Conservation (phyloP, 2,329 filamentous ascomycete genomes). For the Phialocephala subalpina region DNA sequence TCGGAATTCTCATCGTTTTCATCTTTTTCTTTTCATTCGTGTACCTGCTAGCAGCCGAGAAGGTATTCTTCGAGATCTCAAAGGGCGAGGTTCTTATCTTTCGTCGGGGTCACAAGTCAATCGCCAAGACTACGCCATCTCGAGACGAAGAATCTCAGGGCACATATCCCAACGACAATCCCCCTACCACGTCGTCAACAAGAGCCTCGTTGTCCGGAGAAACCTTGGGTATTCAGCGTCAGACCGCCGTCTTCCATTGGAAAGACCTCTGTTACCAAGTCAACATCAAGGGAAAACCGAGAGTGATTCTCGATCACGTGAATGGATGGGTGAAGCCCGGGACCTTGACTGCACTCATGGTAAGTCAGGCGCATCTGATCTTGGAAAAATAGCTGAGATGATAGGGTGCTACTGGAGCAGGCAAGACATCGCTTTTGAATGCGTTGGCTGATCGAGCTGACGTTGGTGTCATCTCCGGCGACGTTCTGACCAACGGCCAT, state of each 20-base stretch:
- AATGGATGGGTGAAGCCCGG: slow-evolving; percentile 96
- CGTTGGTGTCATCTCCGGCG: slow-evolving; percentile 87
- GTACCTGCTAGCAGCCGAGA: slow-evolving; percentile 73
- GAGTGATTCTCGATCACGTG: slow-evolving; percentile 85
- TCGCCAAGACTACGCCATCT: slow-evolving; percentile 12
- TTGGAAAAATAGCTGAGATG: too few relatives aligned
- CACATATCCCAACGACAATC: slow-evolving; percentile 27
- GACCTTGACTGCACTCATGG: slow-evolving; percentile 87
- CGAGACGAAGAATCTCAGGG: slow-evolving; percentile 34
- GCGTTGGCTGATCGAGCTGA: slow-evolving; percentile 85
- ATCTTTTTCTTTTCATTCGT: slow-evolving; percentile 65
- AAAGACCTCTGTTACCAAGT: slow-evolving; percentile 62
- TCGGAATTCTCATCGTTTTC: slow-evolving; percentile 74
- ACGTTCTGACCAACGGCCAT: slow-evolving; percentile 74
- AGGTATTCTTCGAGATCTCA: slow-evolving; percentile 70
- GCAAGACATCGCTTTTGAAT: slow-evolving; percentile 91
- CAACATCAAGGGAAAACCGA: slow-evolving; percentile 79
- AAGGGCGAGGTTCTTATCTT: slow-evolving; percentile 83
- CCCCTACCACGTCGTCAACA: slow-evolving; percentile 54
- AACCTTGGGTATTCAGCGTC: slow-evolving; percentile 41
- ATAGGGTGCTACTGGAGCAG: slow-evolving; percentile 67
- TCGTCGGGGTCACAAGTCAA: slow-evolving; percentile 66
- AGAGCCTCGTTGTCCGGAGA: slow-evolving; percentile 57
- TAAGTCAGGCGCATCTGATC: too few relatives aligned
- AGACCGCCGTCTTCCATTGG: slow-evolving; percentile 63